phyloP scores from a whole-genome alignment of 805 yeast genomes.

The Lipomyces chichibuensis region DNA sequence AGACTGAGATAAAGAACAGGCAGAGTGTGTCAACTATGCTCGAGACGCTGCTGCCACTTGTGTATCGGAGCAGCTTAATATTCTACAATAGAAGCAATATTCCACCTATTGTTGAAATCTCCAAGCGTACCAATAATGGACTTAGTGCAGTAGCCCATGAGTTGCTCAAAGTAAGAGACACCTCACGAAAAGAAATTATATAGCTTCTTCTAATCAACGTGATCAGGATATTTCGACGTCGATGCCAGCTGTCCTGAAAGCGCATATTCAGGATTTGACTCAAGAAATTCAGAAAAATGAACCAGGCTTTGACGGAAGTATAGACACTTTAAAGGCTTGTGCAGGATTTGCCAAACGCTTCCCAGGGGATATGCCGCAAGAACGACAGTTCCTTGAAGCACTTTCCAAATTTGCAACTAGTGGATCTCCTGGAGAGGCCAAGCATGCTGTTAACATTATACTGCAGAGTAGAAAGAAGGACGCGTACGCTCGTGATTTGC shows the following conservation, averaged over 20 bases:
- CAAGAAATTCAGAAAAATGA: slow-evolving; percentile 44
- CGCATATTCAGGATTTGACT: slow-evolving; percentile 58
- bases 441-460: slow-evolving; percentile 63
- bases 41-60: slow-evolving; percentile 57
- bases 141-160: slow-evolving; percentile 52
- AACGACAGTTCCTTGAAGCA: slow-evolving; percentile 50
- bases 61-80: slow-evolving; percentile 64
- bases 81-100: slow-evolving; percentile 70
- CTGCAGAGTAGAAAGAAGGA: slow-evolving; percentile 53
- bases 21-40: slow-evolving; percentile 52
- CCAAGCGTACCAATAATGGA: slow-evolving; percentile 46
- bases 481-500: slow-evolving; percentile 47
- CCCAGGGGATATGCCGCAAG: slow-evolving; percentile 53
- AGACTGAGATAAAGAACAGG: neutral
- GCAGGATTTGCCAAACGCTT: slow-evolving; percentile 60
- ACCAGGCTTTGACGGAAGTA: slow-evolving; percentile 40
- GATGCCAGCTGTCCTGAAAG: slow-evolving; percentile 63
- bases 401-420: slow-evolving; percentile 52
- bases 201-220: neutral
- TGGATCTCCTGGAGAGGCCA: slow-evolving; percentile 66
- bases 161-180: slow-evolving; percentile 61
- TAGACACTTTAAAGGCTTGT: slow-evolving; percentile 59
- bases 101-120: slow-evolving; percentile 53
- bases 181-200: slow-evolving; percentile 31
- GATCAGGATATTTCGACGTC: slow-evolving; percentile 19